Base-by-base conservation (phyloP, 2,329 filamentous ascomycete genomes). In the Diaporthe sp. region DNA sequence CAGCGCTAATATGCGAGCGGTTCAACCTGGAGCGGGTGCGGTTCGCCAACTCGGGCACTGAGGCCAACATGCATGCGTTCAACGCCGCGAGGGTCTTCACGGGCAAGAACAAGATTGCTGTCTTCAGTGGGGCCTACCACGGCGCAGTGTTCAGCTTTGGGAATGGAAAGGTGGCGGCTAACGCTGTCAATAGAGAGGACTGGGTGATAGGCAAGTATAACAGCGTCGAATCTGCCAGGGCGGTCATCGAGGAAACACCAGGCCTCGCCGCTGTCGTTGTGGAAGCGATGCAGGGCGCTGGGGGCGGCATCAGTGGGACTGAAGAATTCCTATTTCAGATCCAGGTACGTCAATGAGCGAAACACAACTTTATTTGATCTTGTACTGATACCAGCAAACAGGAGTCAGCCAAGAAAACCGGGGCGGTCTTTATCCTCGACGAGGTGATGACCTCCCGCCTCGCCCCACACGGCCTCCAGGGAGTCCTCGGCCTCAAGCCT, bases 381-480 rank as follows among this genome's bases (percentile, higher is more conserved):
- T 25, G 22, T 17, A 22, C 60, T 67, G 28, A 75, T 49, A 7
- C 17, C 9, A 25, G 13, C 4, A 19, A 25, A 58, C 58, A 87
- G 79, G 82, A 85, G 8, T 70, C 65, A 13, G 65, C 65, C 2
- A 70, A 70, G 65, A 70, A 70, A 31, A 34, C 28, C 0, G 89
- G 88, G 2, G 89, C 90, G 0, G 75, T 94, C 0, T 88, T 95
- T 77, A 91, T 95, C 49, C 84, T 94, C 19, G 93, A 95, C 80
- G 93, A 95, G 82, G 92, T 94, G 8, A 92, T 94, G 88, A 94
- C 92, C 0, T 92, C 90, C 4, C 87, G 92, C 2, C 82, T 94
- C 39, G 82, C 85, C 25, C 84, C 84, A 2, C 83, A 86, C 9
- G 92, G 92, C 0, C 81, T 91, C 4, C 85, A 87, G 8, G 79